Percentiles rank a stretch among this genome's conserved stretches.
phyloP scores from a whole-genome alignment of 495 filamentous ascomycete genomes.

The Penicillium longicatenatum region DNA sequence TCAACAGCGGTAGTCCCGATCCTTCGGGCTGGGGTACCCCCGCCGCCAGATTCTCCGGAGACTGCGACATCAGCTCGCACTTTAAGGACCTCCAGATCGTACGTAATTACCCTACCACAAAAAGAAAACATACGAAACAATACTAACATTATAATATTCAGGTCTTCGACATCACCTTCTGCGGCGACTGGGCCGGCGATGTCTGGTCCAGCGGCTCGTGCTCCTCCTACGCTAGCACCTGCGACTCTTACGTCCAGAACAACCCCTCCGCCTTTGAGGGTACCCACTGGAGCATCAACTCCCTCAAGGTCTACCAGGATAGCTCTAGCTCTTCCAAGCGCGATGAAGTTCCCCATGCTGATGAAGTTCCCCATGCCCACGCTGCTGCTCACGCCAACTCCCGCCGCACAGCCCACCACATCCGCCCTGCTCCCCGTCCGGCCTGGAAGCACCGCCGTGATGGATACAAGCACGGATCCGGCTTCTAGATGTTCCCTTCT shows the following conservation, averaged over 20 bases:
- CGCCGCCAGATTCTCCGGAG: slow-evolving; percentile 56
- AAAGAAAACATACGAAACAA: too few species aligned
- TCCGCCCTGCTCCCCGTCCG: not conserved
- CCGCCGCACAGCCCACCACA: not conserved
- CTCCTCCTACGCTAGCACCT: slow-evolving; percentile 49
- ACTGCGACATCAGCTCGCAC: slow-evolving; percentile 60
- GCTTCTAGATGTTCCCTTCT: not conserved
- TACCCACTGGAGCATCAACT: slow-evolving; percentile 68
- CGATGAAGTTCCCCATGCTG: not conserved
- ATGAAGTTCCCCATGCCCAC: slow-evolving; percentile 1
- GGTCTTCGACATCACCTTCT: slow-evolving; percentile 69
- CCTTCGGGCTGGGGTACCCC: slow-evolving; percentile 62
- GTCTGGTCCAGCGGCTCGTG: slow-evolving; percentile 39
- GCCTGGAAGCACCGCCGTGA: slow-evolving; percentile 3
- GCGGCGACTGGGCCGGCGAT: slow-evolving; percentile 63
- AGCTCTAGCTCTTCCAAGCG: slow-evolving; percentile 9
- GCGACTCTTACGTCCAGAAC: slow-evolving; percentile 62
- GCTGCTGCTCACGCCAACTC: not conserved
- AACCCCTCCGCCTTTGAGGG: slow-evolving; percentile 61
- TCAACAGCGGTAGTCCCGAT: slow-evolving; percentile 51
- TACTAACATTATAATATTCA: slow-evolving; percentile 13
- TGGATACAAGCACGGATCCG: not conserved
- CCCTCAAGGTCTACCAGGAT: slow-evolving; percentile 60
- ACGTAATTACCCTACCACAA: slow-evolving; percentile 20
- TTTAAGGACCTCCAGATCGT: slow-evolving; percentile 66